Evolutionary conservation across 2,329 filamentous ascomycete species (phyloP).

Genomic region (Tolypocladium cylindrosporum): DNA sequence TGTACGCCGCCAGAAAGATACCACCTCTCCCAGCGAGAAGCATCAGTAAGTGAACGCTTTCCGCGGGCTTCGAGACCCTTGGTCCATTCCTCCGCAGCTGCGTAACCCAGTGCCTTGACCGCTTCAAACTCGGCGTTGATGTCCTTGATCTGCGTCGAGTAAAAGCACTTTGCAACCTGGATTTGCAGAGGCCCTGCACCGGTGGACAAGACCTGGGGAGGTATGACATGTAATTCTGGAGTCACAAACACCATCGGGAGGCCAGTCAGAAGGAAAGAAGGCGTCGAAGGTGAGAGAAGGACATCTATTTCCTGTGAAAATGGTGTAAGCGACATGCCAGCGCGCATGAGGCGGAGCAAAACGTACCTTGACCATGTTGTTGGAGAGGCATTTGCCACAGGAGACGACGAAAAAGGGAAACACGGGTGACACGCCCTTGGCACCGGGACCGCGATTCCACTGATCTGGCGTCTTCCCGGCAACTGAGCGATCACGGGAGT

Average conservation of each 20-base stretch:
- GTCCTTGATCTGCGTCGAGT: constrained; percentile 48
- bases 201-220: constrained; percentile 43
- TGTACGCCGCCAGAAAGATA: constrained; percentile 35
- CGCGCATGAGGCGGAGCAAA: neutral
- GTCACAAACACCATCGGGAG: constrained; percentile 60
- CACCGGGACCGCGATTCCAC: constrained; percentile 53
- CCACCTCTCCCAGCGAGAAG: constrained; percentile 68
- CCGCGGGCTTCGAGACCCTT: constrained; percentile 62
- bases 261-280: constrained; percentile 54
- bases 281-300: constrained; percentile 49
- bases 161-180: constrained; percentile 57
- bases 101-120: constrained; percentile 55
- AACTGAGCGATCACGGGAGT: constrained; percentile 22
- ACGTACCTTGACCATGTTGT: constrained; percentile 55
- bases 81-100: constrained; percentile 65
- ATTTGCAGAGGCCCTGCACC: constrained; percentile 34
- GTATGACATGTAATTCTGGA: constrained; percentile 48
- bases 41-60: constrained; percentile 48
- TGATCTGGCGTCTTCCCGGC: constrained; percentile 22
- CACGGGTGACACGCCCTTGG: constrained; percentile 49
- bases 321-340: constrained; percentile 13
- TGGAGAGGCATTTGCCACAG: constrained; percentile 56
- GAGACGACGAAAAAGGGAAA: constrained; percentile 62
- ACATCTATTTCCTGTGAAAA: constrained; percentile 57
- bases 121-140: constrained; percentile 53